Base-by-base conservation (phyloP, 176 grass and related monocot genomes). In the Carex scoparia region DNA sequence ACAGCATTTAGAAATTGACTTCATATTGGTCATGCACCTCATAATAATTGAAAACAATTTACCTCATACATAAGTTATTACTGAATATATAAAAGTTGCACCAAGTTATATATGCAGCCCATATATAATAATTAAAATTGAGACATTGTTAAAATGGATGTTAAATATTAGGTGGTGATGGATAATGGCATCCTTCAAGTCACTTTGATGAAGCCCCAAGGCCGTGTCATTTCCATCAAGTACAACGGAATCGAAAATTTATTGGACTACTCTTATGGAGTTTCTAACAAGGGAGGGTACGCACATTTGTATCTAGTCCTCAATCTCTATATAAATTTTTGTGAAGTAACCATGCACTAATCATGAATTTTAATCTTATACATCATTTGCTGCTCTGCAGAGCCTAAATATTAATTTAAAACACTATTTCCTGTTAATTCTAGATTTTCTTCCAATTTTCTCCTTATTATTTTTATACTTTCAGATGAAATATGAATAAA, bases 181-280 rank as follows among this genome's bases (percentile, higher is more conserved):
- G 88, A 90, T 70, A 97, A 97, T 62, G 94, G 92, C 16, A 18
- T 97, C 55, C 79, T 97, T 51, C 86, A 90, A 86, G 64, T 97
- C 60, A 70, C 85, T 8, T 61, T 92, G 59, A 89, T 90, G 1
- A 92, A 82, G 1, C 92, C 94, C 3, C 70, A 61, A 61, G 94
- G 92, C 30, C 80, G 87, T 5, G 73, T 97, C 53, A 81, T 32
- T 31, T 84, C 84, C 61, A 56, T 97, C 72, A 74, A 44, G 4
- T 94, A 92, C 87, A 88, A 82, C 49, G 92, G 87, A 18, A 81
- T 89, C 0, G 44, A 53, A 4, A 97, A 94, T 74, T 15, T 94
- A 4, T 80, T 97, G 33, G 64, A 84, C 31, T 82, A 54, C 42
- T 44, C n/a, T 32, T 5, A 46, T 72, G 15, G 28, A 44, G 9